Base-by-base conservation (phyloP, 169 alveolate genomes). In the Eimeria falciformis region DNA sequence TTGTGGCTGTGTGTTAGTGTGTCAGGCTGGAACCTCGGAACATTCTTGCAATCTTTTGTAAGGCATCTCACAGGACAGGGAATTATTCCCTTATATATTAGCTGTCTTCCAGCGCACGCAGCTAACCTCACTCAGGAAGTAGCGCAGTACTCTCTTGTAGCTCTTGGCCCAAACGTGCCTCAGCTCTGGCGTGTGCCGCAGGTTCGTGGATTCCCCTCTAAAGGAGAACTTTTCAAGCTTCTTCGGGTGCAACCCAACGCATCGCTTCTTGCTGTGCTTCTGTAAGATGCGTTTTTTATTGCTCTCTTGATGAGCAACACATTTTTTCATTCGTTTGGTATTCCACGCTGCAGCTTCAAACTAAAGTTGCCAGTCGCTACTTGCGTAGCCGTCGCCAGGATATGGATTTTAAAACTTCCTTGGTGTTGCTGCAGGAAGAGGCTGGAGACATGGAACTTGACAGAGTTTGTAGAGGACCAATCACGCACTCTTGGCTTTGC, bases 221-320 rank as follows among this genome's bases (percentile, higher is more conserved):
- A 56, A 55, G 88, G 88, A 2, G 89, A 79, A 45, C 69, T 79
- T 5, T 79, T 79, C 33, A 79, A 50, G 89, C 89, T 47, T 12
- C 75, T 79, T 11, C 89, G 89, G 89, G 62, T 53, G 50, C 89
- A 79, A 40, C 89, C 89, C n/a, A 79, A 40, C 89, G 62, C 89
- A 14, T 79, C 89, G 25, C 89, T 79, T 1, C 89, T 79, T 53
- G 89, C 89, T 53, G 89, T 79, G 56, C 53, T 79, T 55, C 5
- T 79, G 89, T 79, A 79, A 43, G 89, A 14, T 43, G 9, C 45
- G 40, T 33, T 33, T 2, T 33, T 33, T 33, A 33, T 33, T 33
- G 40, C 40, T 33, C 40, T 33, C 4, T 33, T 2, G 40, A 33
- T 33, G 40, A 33, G 2, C 40, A 33, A 33, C 40, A 33, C 2